Evolutionary conservation across 768 basidiomycete genomes (phyloP), one percentile per base, ranked within the genome.

Genomic region (Paxillus ammoniavirescens): DNA sequence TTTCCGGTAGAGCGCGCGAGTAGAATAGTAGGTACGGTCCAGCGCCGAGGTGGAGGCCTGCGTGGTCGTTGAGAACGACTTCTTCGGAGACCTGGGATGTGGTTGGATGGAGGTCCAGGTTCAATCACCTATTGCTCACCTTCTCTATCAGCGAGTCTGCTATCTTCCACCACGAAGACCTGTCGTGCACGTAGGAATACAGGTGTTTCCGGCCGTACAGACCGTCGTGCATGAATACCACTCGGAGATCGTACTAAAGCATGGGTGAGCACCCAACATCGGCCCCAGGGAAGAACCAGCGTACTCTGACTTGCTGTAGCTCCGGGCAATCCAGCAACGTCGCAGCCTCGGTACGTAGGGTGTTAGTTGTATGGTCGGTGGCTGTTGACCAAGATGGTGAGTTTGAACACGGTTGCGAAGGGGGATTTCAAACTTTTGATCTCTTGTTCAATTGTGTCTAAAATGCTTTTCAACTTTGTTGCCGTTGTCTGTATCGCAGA

Each of bases 21-120:
- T 92, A 93, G 35, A 93, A 66, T n/a, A 93, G 72, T 61, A 92
- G 68, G 66, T 87, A 91, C 1, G 91, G 89, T 1, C 91, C 91
- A 17, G 87, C 87, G 14, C 82, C 79, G 5, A 91, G 77, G 62
- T 91, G 89, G 31, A 91, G 69, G 0, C 91, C 91, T 4, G 81
- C 75, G 4, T 82, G 70, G 55, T 93, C 91, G 4, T 79, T 81
- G 14, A 91, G 69, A 9, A 89, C 88, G 0, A 72, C 72, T 35
- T 86, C 84, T 64, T 91, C 90, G 0, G 86, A 64, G 1, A 89
- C 89, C 89, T 92, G 49, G 3, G 8, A 15, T 35, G 35, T 12
- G 35, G 12, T 33, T 9, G 33, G 33, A 9, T 21, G 3, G 33
- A 10, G 9, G 10, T 35, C 12, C 35, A 12, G 35, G 13, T 14